Conservation (phyloP, 2,329 filamentous ascomycete genomes). For the Sporothrix mexicana region DNA sequence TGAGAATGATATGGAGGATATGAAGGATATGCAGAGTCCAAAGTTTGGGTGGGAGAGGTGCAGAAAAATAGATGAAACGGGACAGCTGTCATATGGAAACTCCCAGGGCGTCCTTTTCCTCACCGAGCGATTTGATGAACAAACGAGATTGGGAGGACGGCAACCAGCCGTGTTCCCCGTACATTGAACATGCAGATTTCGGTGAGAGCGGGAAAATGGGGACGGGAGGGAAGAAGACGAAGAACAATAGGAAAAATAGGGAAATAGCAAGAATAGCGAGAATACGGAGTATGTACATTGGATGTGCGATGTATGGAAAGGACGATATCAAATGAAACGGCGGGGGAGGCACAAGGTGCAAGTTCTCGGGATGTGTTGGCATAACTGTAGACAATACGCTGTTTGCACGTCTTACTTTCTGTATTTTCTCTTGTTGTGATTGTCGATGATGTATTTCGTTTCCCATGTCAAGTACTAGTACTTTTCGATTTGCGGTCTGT, state of each 20-base stretch:
- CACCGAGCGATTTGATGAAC: background rate
- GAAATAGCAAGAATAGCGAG: background rate
- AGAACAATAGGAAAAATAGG: background rate
- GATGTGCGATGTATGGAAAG: too few species aligned
- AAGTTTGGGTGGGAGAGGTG: background rate
- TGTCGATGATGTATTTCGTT: background rate
- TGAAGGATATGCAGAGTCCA: background rate
- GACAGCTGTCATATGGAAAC: background rate
- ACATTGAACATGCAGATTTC: constrained; percentile 14
- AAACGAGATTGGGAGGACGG: background rate
- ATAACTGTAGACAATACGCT: background rate
- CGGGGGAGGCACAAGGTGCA: background rate
- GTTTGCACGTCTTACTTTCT: background rate
- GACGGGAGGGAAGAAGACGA: background rate
- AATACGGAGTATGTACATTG: background rate
- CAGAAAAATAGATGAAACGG: constrained; percentile 23
- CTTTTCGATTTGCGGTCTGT: background rate
- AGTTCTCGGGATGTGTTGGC: constrained; percentile 12
- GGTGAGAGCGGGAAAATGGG: constrained; percentile 15
- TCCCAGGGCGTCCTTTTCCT: background rate
- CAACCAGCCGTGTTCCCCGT: constrained; percentile 17
- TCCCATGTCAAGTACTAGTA: background rate
- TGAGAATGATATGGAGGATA: background rate
- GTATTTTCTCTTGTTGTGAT: too few species aligned
- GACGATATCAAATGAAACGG: background rate